Evolutionary conservation across 148 eudicot genomes (phyloP).

Genomic region (Rhododendron henanense): DNA sequence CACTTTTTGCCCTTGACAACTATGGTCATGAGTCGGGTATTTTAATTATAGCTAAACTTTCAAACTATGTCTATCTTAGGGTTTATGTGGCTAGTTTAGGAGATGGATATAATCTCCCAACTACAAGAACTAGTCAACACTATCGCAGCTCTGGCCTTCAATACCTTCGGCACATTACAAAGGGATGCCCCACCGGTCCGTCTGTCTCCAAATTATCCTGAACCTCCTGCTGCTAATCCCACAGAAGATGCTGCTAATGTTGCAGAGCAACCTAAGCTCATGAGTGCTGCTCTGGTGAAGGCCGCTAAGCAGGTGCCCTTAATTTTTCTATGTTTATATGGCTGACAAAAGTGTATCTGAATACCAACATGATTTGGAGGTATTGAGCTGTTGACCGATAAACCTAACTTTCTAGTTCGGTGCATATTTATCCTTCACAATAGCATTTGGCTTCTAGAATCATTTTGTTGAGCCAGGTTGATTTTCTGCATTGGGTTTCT

Average conservation of each 20-base stretch:
- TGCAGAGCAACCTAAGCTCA: slow-evolving; percentile 61
- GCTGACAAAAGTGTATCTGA: background rate
- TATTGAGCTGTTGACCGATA: background rate
- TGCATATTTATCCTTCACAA: background rate
- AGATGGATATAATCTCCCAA: slow-evolving; percentile 91
- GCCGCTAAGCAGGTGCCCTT: slow-evolving; percentile 81
- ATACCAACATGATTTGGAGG: background rate
- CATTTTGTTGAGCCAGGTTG: background rate
- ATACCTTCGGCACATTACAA: slow-evolving; percentile 85
- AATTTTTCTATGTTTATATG: background rate
- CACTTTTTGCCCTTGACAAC: no score
- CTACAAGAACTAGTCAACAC: slow-evolving; percentile 82
- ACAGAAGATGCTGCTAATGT: slow-evolving; percentile 44
- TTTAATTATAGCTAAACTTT: background rate
- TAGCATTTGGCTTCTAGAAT: background rate
- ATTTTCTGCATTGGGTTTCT: background rate
- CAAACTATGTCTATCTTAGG: background rate
- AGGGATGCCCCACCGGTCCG: slow-evolving; percentile 91
- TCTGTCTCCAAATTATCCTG: slow-evolving; percentile 86
- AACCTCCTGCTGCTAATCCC: slow-evolving; percentile 54
- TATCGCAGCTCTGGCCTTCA: slow-evolving; percentile 71
- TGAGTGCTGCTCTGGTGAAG: slow-evolving; percentile 77
- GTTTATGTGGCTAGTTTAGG: background rate
- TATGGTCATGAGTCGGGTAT: no score
- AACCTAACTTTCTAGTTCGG: background rate